Base-by-base conservation (phyloP, 768 basidiomycete genomes). In the Tricholoma sp. region DNA sequence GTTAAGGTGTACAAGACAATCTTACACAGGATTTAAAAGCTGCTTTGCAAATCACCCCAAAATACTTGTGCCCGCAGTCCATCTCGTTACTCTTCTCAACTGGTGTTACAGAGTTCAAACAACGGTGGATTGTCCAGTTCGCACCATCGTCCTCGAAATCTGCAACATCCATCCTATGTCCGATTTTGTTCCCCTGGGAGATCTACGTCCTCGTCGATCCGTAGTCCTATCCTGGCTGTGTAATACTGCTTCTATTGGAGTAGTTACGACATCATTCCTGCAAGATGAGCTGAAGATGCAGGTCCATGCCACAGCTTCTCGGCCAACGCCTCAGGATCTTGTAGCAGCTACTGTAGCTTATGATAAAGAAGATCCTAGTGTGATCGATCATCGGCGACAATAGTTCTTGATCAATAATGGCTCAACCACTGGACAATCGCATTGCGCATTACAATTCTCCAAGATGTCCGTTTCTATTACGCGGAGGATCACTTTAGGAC, bases 101-200 rank as follows among this genome's bases (percentile, higher is more conserved):
- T n/a, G 50, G 53, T 50, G 41, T 55, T 53, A 36, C 33, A 72
- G 70, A 55, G 47, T 49, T 34, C 17, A 34, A 55, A 7, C 47
- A 36, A 55, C 84, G 83, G 80, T 91, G 89, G 90, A 80, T 89
- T 1, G 80, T 85, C 17, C 82, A 81, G 64, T 91, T 91, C 62
- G 87, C 89, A 0, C 89, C 89, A 4, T 91, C 89, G 1, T 79
- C 81, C 2, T 85, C 87, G 0, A 76, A 75, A 24, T 79, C 81
- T 48, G 83, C 80, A 15, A 67, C 73, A 6, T 86, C 87, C 1
- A 65, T 74, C 10, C 59, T 91, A 34, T 66, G 65, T 7, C 64
- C 61, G 45, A 63, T 1, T n/a, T 3, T 42, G 41, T 2, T 24
- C 24, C 24, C 24, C 20, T 47, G 34, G 29, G 47, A 39, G 10